Base-by-base conservation (phyloP, 2,329 filamentous ascomycete species). In the Verticillium longisporum region DNA sequence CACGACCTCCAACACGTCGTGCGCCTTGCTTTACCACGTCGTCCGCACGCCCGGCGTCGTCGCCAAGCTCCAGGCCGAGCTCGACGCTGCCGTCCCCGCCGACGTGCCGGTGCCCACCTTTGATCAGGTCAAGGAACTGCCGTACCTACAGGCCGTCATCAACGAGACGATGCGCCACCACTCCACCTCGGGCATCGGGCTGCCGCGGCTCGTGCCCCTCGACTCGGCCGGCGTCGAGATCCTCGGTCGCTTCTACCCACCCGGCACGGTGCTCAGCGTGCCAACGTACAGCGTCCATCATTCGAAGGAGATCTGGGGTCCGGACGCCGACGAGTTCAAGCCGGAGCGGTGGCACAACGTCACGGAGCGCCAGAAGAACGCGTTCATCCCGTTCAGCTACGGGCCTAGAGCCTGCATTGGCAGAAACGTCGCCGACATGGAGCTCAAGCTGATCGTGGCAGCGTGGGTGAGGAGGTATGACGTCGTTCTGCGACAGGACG, bases 101-200 rank as follows among this genome's bases (percentile, higher is more conserved):
- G 77, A 78, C 36, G 74, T 84, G 5, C 77, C 81, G 5, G 88
- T 96, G 0, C 91, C 92, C 0, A 81, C 79, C 0, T 94, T 85
- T 69, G 86, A 89, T 1, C 83, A 87, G 73, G 86, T 97, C 61
- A 86, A 85, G 68, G 85, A 92, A 62, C 80, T 96, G 26, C 84
- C 86, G 1, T 96, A 96, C 71, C 81, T 96, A 5, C 82, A 88
- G 67, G 82, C 81, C 67, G 87, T 93, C 33, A 88, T 96, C 75
- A 87, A 88, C 73, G 92, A 97, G 76, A 89, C 91, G 0, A 87
- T 97, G 71, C 90, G 92, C 57, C 88, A 91, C 74, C 92, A 97
- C 80, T 90, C 85, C 61, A 96, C 92, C 6, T 95, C 91, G 0
- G 89, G 90, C 11, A 89, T 96, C 65, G 92, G 92, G 2, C 87